Evolutionary conservation across 1,139 yeast genomes (phyloP).

Genomic region (Kurtzmaniella quercitrusa): DNA sequence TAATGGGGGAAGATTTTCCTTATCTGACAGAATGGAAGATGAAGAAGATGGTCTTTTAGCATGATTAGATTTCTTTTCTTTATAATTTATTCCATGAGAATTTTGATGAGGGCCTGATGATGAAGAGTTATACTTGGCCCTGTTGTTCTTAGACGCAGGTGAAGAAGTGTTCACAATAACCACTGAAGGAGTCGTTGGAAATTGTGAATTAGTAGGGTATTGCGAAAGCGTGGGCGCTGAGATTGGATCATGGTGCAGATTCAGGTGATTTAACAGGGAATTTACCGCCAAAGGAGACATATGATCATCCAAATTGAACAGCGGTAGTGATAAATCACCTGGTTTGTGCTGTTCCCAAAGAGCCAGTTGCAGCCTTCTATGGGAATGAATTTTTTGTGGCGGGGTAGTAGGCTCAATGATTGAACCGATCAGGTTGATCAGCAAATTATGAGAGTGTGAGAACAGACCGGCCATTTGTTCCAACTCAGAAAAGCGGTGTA

Average conservation of each 20-base stretch:
- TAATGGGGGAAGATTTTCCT: constrained; percentile 5
- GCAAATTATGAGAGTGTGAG: constrained; percentile 31
- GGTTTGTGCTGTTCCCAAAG: constrained; percentile 13
- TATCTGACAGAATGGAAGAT: not conserved
- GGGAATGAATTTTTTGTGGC: constrained; percentile 16
- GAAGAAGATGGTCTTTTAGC: not conserved
- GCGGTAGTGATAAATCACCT: constrained; percentile 1
- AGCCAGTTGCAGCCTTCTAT: constrained; percentile 10
- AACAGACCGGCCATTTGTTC: not conserved
- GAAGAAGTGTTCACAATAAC: not conserved
- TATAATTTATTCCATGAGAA: not conserved
- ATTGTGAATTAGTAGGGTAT: not conserved
- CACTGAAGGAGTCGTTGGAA: not conserved
- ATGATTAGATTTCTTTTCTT: not conserved
- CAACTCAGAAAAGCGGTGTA: not conserved
- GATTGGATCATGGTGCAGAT: not conserved
- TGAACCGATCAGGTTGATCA: constrained; percentile 34
- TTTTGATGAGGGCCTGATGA: not conserved
- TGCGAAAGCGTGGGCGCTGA: not conserved
- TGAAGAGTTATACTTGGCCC: not conserved
- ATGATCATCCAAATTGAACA: constrained; percentile 2
- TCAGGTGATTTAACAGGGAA: not conserved
- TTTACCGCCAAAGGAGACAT: constrained; percentile 1
- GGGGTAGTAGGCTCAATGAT: constrained; percentile 42
- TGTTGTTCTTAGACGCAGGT: not conserved